Evolutionary conservation across 192 early-diverging fungal genomes (phyloP).

Genomic region (Rhizophagus clarus): DNA sequence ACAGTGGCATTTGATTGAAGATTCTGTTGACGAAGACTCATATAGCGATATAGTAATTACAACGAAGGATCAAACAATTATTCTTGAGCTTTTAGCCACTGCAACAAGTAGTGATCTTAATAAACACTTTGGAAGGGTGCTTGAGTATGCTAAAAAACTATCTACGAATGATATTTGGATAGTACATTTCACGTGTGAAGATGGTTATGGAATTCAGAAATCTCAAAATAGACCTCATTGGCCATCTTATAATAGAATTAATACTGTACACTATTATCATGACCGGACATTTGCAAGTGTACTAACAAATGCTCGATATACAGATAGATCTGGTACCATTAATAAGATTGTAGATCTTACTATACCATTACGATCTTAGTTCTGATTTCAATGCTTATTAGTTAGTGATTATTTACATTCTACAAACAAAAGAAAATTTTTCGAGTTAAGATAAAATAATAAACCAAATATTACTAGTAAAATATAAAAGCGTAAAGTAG

Average conservation of each 20-base stretch:
- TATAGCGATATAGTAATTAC: conserved; percentile 34
- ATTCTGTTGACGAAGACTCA: not conserved
- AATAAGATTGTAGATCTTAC: too few species aligned
- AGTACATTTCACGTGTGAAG: conserved; percentile 34
- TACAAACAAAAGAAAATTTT: too few species aligned
- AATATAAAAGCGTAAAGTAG: too few species aligned
- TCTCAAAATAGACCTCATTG: too few species aligned
- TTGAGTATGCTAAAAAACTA: conserved; percentile 26
- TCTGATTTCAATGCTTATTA: too few species aligned
- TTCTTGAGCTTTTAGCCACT: conserved; percentile 36
- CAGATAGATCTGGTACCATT: conserved; percentile 10
- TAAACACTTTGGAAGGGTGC: conserved; percentile 24
- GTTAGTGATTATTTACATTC: too few species aligned
- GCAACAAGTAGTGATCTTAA: conserved; percentile 18
- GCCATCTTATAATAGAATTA: conserved; percentile 16
- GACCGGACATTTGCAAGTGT: conserved; percentile 25
- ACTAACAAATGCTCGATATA: conserved; percentile 33
- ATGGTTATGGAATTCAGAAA: conserved; percentile 14
- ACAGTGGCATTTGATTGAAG: conserved; percentile 35
- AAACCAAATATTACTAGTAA: too few species aligned
- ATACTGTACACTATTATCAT: conserved; percentile 33
- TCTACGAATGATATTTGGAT: conserved; percentile 25
- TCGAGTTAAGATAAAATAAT: too few species aligned
- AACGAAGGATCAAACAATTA: conserved; percentile 12
- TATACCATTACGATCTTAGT: too few species aligned